Evolutionary conservation across 768 basidiomycete genomes (phyloP).

Genomic region (Phanerochaete sordida): DNA sequence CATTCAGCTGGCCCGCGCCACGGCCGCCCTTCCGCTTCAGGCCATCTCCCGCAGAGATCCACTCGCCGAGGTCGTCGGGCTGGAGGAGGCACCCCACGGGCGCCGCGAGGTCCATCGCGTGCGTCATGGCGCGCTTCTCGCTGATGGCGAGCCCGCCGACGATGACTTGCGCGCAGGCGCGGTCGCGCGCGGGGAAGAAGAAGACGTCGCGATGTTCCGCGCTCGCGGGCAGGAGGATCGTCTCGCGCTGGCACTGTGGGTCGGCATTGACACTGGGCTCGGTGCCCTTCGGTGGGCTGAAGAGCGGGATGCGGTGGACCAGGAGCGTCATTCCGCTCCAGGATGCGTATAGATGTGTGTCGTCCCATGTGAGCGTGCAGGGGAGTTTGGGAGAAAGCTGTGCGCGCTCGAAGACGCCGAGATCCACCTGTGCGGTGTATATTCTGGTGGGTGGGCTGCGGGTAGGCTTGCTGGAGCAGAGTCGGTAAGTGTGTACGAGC

Average conservation of each 20-base stretch:
- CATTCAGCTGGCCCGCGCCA: not conserved
- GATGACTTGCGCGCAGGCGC: not conserved
- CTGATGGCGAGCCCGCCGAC: not conserved
- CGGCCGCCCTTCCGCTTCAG: not conserved
- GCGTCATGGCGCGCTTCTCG: not conserved
- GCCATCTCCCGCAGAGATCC: not conserved
- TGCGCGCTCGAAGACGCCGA: not conserved
- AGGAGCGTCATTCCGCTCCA: not conserved
- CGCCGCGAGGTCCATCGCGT: not conserved
- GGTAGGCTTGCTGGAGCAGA: not conserved
- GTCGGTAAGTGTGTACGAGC: not conserved
- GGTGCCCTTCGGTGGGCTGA: not conserved
- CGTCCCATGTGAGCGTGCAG: not conserved
- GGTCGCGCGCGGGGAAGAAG: not conserved
- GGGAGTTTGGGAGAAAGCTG: not conserved
- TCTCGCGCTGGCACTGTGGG: too few relatives aligned
- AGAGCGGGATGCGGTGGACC: not conserved
- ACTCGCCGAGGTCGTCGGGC: not conserved
- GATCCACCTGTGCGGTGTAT: not conserved
- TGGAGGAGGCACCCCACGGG: not conserved
- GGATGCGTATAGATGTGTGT: not conserved
- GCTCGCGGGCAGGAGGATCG: not conserved
- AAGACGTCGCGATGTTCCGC: not conserved
- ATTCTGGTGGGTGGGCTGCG: not conserved
- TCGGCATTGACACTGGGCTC: too few relatives aligned